phyloP scores from a whole-genome alignment of 2,329 filamentous ascomycete genomes.

The Boeremia lycopersici region DNA sequence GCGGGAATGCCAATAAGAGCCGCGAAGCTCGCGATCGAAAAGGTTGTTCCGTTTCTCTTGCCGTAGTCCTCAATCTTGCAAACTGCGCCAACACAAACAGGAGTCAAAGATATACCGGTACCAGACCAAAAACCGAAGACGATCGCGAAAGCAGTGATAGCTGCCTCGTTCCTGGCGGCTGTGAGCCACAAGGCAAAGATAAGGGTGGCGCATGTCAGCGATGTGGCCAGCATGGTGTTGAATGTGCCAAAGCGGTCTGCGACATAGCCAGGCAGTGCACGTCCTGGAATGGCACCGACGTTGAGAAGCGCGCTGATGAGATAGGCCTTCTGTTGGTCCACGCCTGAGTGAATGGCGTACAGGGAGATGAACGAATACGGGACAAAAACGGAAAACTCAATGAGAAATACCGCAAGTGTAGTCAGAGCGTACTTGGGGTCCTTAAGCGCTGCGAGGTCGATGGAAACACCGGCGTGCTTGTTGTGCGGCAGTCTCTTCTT shows the following conservation, averaged over 20 bases:
- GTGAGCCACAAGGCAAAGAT: slow-evolving; percentile 63
- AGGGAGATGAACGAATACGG: slow-evolving; percentile 59
- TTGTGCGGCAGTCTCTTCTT: slow-evolving; percentile 55
- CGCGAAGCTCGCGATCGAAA: slow-evolving; percentile 65
- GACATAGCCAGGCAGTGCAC: slow-evolving; percentile 59
- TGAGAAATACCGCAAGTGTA: slow-evolving; percentile 39
- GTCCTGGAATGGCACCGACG: slow-evolving; percentile 53
- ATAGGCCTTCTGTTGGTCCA: slow-evolving; percentile 20
- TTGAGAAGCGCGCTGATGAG: slow-evolving; percentile 58
- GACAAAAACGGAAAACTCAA: slow-evolving; percentile 68
- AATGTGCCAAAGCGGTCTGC: slow-evolving; percentile 60
- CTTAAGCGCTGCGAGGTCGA: slow-evolving; percentile 44
- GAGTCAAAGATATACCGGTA: slow-evolving; percentile 66
- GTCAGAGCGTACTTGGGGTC: slow-evolving; percentile 26
- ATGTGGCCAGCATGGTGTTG: slow-evolving; percentile 60
- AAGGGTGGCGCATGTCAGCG: slow-evolving; percentile 48
- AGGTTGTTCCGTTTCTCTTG: slow-evolving; percentile 66
- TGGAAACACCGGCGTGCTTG: slow-evolving; percentile 38
- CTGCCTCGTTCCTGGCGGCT: slow-evolving; percentile 54
- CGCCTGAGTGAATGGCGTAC: slow-evolving; percentile 51
- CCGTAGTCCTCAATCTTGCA: slow-evolving; percentile 73
- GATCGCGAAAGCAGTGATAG: slow-evolving; percentile 66
- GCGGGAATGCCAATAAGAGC: slow-evolving; percentile 71
- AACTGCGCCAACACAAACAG: slow-evolving; percentile 71
- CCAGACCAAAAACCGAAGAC: slow-evolving; percentile 73